These are phyloP conservation scores for Colletotrichum kahawae DNA, from an alignment of 2,329 filamentous ascomycete species.

Conservation along the genomic window DNA sequence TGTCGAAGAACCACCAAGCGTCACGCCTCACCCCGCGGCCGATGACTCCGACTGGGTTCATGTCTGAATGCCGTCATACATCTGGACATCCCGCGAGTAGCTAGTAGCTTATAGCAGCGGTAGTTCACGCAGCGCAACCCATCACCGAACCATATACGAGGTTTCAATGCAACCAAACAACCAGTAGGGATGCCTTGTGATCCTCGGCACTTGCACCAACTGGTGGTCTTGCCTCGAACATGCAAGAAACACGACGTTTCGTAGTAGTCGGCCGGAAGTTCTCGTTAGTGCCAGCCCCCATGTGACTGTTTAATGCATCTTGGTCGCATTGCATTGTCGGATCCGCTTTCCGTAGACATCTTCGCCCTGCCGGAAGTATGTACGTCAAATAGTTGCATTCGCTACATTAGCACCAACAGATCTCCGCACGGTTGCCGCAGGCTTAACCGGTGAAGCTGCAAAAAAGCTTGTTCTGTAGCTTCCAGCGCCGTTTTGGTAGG, in stretches of 20 bases:
- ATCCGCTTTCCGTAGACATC: neutral
- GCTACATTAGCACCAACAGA: neutral
- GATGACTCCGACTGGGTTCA: conserved; percentile 20
- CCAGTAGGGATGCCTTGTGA: neutral
- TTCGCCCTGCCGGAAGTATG: neutral
- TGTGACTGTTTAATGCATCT: neutral
- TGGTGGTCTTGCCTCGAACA: neutral
- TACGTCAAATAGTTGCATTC: neutral
- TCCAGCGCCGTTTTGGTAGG: neutral
- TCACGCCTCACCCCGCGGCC: neutral
- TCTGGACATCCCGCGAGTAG: neutral
- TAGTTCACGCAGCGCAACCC: neutral
- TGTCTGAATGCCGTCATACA: conserved; percentile 4
- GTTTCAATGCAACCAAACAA: neutral
- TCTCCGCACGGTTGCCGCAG: conserved; percentile 4
- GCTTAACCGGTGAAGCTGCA: neutral
- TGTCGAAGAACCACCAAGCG: neutral
- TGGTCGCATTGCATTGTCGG: neutral
- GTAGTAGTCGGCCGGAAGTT: neutral
- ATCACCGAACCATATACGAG: neutral
- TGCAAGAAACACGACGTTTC: neutral
- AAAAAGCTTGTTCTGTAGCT: neutral
- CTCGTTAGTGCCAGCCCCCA: too few species aligned
- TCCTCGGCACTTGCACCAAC: neutral
- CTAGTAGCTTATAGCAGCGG: neutral